These are phyloP conservation scores for Prillingera fragicola DNA, from an alignment of 1,284 basidiomycete genomes.

Conservation along the genomic window DNA sequence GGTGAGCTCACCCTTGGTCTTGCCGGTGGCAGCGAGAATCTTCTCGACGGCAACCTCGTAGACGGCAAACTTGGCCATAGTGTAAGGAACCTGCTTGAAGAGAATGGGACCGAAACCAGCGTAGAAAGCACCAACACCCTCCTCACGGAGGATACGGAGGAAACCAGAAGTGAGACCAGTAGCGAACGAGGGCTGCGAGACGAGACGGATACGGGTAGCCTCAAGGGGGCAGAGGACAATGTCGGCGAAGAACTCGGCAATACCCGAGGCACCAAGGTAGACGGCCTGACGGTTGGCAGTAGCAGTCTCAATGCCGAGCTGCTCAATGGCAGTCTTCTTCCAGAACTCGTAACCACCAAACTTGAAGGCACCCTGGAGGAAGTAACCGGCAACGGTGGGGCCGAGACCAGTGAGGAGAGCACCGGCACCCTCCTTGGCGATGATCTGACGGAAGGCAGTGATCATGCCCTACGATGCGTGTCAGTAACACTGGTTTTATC, in stretches of 20 bases:
- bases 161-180: constrained; percentile 53
- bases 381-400: constrained; percentile 87
- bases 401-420: constrained; percentile 94
- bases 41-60: constrained; percentile 52
- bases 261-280: constrained; percentile 89
- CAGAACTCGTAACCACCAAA: constrained; percentile 91
- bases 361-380: constrained; percentile 94
- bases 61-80: constrained; percentile 55
- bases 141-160: constrained; percentile 53
- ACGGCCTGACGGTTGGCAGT: constrained; percentile 84
- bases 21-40: constrained; percentile 50
- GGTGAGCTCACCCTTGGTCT: constrained; percentile 51
- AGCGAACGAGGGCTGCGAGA: constrained; percentile 54
- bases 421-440: constrained; percentile 72
- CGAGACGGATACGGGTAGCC: constrained; percentile 58
- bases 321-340: constrained; percentile 85
- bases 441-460: constrained; percentile 65
- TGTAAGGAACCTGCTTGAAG: constrained; percentile 55
- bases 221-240: constrained; percentile 56
- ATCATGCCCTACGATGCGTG: constrained; percentile 69
- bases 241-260: constrained; percentile 92
- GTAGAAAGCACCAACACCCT: constrained; percentile 53
- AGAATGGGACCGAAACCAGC: constrained; percentile 57
- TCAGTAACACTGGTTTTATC: too few species aligned
- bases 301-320: constrained; percentile 76